A percentile compares a stretch with the other conserved stretches of the same genome.
Conservation (phyloP, 2,329 filamentous ascomycete species). For the Thelonectria blattea region DNA sequence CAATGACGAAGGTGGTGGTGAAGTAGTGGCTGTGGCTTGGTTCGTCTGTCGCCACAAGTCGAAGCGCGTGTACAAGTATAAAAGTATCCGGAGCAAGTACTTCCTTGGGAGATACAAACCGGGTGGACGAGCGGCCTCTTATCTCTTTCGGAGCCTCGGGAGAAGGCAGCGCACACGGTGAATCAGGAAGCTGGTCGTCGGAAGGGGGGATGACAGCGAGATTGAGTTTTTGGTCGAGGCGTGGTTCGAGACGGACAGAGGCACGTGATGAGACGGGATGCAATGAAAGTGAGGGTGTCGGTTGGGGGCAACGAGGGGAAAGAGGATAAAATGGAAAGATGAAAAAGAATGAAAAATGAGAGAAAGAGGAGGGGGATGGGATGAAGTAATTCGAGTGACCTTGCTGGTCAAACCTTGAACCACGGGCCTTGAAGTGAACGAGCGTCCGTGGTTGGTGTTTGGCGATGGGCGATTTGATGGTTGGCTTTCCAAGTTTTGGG, state of each 20-base stretch:
- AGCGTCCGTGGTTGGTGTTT: background rate
- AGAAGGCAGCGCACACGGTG: background rate
- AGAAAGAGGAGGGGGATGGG: background rate
- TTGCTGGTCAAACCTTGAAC: background rate
- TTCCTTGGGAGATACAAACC: background rate
- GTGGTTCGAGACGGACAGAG: slow-evolving; percentile 6
- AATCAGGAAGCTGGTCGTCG: background rate
- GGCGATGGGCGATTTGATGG: no score
- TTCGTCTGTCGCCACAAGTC: slow-evolving; percentile 5
- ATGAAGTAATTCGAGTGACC: background rate
- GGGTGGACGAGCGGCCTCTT: background rate
- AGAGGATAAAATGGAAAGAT: slow-evolving; percentile 1
- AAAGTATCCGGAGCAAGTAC: no score
- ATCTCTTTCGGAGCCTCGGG: background rate
- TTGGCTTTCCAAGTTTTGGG: no score
- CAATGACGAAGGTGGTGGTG: background rate
- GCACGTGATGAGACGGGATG: slow-evolving; percentile 13
- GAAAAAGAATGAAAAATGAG: background rate
- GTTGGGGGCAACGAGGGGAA: background rate
- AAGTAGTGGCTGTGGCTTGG: slow-evolving; percentile 7
- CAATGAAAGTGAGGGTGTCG: background rate
- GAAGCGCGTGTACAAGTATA: background rate
- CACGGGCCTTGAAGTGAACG: background rate
- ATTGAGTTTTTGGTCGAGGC: background rate
- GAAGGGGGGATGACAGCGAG: slow-evolving; percentile 4